Percentiles rank a stretch among this genome's conserved stretches.
Conservation (phyloP, 257 asterid species). For the Thymus quinquecostatus region DNA sequence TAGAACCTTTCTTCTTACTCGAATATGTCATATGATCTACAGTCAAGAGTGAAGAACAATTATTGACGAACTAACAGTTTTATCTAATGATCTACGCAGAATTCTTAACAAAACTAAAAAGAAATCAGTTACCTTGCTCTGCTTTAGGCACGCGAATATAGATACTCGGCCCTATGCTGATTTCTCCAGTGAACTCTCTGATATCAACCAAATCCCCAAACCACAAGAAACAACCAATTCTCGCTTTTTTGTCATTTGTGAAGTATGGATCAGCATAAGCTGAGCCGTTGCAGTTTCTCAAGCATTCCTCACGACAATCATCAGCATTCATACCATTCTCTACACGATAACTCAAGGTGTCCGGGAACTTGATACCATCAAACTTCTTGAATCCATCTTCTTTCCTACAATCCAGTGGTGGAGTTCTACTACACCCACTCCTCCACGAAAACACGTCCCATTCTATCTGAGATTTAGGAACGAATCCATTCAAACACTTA, state of each 20-base stretch:
- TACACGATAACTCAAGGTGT: no score
- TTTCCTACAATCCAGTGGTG: conserved; percentile 18
- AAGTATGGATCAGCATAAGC: conserved; percentile 26
- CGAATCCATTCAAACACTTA: conserved; percentile 44
- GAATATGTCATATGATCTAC: background rate
- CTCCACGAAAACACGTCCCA: conserved; percentile 37
- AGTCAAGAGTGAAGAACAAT: no score
- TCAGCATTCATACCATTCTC: no score
- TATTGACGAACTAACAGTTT: no score
- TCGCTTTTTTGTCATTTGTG: background rate
- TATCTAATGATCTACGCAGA: background rate
- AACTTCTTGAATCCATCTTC: conserved; percentile 16
- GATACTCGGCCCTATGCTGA: background rate
- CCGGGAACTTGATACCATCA: no score
- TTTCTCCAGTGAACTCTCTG: background rate
- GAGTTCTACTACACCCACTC: conserved; percentile 36
- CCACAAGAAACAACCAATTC: background rate
- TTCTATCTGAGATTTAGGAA: conserved; percentile 39
- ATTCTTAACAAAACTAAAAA: background rate
- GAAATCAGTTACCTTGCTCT: background rate
- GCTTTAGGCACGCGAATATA: background rate
- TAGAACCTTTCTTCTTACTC: background rate
- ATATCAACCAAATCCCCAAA: background rate
- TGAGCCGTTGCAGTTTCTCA: conserved; percentile 27
- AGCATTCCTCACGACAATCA: conserved; percentile 18